Evolutionary conservation across 169 alveolate species (phyloP), one percentile per base, ranked within the genome.

Genomic region (Plasmodium falciparum): DNA sequence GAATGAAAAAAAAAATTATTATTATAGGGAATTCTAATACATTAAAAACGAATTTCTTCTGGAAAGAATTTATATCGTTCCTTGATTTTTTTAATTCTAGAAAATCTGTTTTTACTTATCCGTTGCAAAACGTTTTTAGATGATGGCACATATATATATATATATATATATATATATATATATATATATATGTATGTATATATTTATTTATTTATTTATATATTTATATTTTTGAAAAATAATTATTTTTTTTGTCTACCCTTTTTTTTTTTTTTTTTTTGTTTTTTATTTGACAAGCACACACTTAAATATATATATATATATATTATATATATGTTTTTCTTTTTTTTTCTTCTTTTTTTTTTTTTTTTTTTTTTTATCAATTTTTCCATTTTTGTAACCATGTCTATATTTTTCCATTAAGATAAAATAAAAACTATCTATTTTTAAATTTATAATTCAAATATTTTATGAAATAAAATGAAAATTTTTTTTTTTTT

Each of bases 11-110:
- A 13, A 73, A 80, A 7, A 67, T 80, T 80, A 67, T 80, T 61
- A 80, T 80, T 69, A 61, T 80, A 59, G 90, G 90, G 3, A 80
- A 80, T 80, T 80, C 90, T 0, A 80, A 80, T 43, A 80, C 90
- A 12, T 61, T 80, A 69, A 69, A 45, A 61, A 80, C 67, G 11
- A 80, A 80, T 62, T 80, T 67, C 58, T 80, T 67, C 26, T 80
- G 90, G 90, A 69, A 80, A 15, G 90, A 80, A 61, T 80, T 80
- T 71, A 67, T 80, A 67, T 67, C 78, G 20, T 80, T 80, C 49
- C 78, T 80, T 59, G 90, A 80, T 54, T 80, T 80, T 56, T 80
- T 80, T 24, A 66, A 80, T 45, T 80, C 90, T 22, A 54, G 83
- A 65, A 80, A 80, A 22, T 80, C 90, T 9, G 61, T 59, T 61